Conservation (phyloP, 805 yeast species). For the Lachancea meyersii region DNA sequence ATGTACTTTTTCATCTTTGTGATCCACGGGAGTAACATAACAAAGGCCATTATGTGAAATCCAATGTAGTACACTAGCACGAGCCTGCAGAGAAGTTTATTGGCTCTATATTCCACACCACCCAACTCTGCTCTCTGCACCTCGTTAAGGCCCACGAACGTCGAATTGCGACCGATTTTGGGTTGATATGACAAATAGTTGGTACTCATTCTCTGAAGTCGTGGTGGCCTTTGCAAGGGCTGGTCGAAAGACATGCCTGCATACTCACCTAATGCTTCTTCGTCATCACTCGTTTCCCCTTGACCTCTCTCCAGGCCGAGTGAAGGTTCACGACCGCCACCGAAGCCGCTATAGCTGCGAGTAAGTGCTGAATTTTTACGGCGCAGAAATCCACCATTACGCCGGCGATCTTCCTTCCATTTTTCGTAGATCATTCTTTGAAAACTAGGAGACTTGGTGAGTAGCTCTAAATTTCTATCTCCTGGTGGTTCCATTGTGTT, state of each 20-base stretch:
- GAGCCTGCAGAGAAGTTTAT: conserved; percentile 65
- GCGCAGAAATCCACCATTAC: conserved; percentile 13
- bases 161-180: conserved; percentile 87
- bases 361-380: not conserved
- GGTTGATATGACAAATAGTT: conserved; percentile 86
- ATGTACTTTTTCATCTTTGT: conserved; percentile 38
- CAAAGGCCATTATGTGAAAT: conserved; percentile 52
- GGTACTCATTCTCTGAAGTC: conserved; percentile 40
- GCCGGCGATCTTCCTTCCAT: conserved; percentile 29
- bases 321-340: not conserved
- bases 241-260: conserved; percentile 27
- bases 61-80: conserved; percentile 67
- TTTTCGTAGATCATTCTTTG: conserved; percentile 37
- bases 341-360: conserved; percentile 2
- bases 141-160: conserved; percentile 74
- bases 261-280: conserved; percentile 29
- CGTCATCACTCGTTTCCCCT: not conserved
- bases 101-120: conserved; percentile 93
- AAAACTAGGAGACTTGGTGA: conserved; percentile 43
- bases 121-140: conserved; percentile 91
- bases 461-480: conserved; percentile 17
- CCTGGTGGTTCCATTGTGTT: conserved; percentile 41
- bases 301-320: not conserved
- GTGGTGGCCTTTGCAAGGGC: conserved; percentile 10
- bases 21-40: conserved; percentile 60